Evolutionary conservation across 495 filamentous ascomycete genomes (phyloP), one percentile per base, ranked within the genome.

Genomic region (Talaromyces adpressus): DNA sequence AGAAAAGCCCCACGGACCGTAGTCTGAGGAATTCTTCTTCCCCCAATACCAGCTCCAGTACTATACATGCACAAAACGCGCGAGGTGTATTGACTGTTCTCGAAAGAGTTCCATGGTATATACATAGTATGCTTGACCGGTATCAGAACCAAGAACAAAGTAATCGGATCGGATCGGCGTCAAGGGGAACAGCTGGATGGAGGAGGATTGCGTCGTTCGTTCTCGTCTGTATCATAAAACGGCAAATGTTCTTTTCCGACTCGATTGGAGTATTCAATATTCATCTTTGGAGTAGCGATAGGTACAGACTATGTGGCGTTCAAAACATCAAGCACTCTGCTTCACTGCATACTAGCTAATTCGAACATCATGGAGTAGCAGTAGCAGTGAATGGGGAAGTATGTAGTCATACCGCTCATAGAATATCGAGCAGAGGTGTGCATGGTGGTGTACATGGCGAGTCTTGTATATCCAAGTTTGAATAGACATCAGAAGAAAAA

Each of bases 1-100:
- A 39, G 49, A 63, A 64, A 67, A 57, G 25, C 36, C 66, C 61
- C 57, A 39, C 61, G 62, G n/a, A 62, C 69, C 58, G 62, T 57
- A 36, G 59, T 63, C 36, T 14, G 36, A 16, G 67, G 25, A n/a
- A 16, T 20, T 65, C 68, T 73, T 75, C 72, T 41, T 36, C 66
- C 52, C 23, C 52, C 52, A 56, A 27, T 56, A 7, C 73, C 76
- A 79, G 76, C 78, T 78, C 78, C 78, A 76, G 72, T 78, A 73
- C 65, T 67, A 68, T 72, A 77, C 75, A 73, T 72, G 69, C 75
- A 79, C 77, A 80, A 75, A 71, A 80, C 77, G 75, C 71, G 70
- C 54, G 67, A 69, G 68, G 52, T 77, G 72, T 72, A 72, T 64
- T 69, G 67, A 77, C 76, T 71, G 76, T 80, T 71, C 77, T 75